phyloP scores from a whole-genome alignment of 306 rosid species.

The Medicago arabica region DNA sequence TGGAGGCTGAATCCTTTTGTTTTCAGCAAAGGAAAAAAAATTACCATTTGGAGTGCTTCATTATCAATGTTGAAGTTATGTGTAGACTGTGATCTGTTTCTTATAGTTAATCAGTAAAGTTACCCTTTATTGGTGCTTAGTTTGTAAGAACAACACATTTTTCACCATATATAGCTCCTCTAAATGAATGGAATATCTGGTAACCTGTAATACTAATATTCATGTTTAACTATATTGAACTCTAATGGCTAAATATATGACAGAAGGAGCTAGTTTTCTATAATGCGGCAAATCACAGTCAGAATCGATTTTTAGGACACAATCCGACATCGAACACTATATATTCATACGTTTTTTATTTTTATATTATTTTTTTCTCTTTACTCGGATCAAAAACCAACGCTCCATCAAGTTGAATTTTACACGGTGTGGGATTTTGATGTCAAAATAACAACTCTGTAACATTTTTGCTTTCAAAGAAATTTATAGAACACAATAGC shows the following conservation, averaged over 20 bases:
- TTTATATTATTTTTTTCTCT: too few relatives aligned
- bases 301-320: too few relatives aligned
- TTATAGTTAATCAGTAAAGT: not conserved
- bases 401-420: not conserved
- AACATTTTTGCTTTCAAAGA: not conserved
- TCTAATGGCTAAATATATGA: not conserved
- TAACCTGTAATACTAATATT: not conserved
- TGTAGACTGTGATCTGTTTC: conserved; percentile 15
- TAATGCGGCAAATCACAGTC: not conserved
- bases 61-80: conserved; percentile 29
- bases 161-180: not conserved
- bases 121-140: not conserved
- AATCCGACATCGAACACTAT: not conserved
- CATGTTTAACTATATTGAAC: conserved; percentile 4
- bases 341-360: too few relatives aligned
- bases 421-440: not conserved
- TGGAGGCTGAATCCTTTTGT: too few relatives aligned
- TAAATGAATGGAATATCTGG: not conserved
- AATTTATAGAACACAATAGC: conserved; percentile 7
- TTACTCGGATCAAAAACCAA: too few relatives aligned
- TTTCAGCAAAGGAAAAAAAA: too few relatives aligned
- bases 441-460: not conserved
- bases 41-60: not conserved
- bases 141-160: conserved; percentile 12
- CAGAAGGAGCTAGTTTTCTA: not conserved